phyloP scores from a whole-genome alignment of 441 rosid species.

The Euphorbia schlechtendalii region DNA sequence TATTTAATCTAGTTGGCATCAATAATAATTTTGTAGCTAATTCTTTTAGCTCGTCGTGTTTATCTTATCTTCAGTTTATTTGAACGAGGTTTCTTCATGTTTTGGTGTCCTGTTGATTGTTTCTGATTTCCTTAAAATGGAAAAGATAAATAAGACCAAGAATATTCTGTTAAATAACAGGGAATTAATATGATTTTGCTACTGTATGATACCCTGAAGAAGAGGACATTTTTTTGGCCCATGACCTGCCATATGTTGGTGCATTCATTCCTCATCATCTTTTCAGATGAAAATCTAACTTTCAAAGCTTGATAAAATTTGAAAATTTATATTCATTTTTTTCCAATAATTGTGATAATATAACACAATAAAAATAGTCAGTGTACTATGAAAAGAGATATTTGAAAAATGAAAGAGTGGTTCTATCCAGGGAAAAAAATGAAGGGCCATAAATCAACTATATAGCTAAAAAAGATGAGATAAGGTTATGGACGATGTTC shows the following conservation, averaged over 20 bases:
- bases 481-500: neutral
- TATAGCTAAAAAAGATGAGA: neutral
- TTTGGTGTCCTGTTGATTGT: too few relatives aligned
- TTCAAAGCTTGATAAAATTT: neutral
- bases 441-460: slow-evolving; percentile 11
- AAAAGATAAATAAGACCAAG: neutral
- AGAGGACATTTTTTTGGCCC: neutral
- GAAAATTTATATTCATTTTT: too few relatives aligned
- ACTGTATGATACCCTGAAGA: neutral
- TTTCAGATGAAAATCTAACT: neutral
- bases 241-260: neutral
- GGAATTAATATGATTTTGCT: neutral
- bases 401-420: neutral
- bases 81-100: too few relatives aligned
- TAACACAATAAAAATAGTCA: neutral
- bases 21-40: too few relatives aligned
- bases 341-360: neutral
- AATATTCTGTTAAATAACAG: neutral
- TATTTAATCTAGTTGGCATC: too few relatives aligned
- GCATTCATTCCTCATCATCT: too few relatives aligned
- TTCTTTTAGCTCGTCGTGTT: too few relatives aligned
- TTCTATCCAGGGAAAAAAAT: slow-evolving; percentile 9
- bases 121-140: too few relatives aligned
- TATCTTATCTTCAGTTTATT: too few relatives aligned
- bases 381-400: too few relatives aligned